phyloP scores from a whole-genome alignment of 2,329 filamentous ascomycete genomes.

The Aschersonia sp. region DNA sequence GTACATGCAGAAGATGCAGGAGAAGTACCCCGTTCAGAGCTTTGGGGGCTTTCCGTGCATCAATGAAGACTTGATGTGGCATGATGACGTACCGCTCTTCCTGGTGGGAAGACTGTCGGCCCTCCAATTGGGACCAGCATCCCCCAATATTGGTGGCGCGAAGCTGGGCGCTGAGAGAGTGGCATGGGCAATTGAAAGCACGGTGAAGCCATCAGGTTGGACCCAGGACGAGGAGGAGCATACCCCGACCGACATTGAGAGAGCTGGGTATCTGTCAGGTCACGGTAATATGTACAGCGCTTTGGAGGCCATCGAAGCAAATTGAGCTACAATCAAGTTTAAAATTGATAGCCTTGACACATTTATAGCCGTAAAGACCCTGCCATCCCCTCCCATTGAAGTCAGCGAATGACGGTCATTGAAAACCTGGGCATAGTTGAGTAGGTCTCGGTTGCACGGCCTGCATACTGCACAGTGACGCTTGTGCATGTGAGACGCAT shows the following conservation, averaged over 20 bases:
- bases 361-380: neutral
- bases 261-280: conserved; percentile 17
- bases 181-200: conserved; percentile 53
- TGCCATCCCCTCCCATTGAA: neutral
- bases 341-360: no score
- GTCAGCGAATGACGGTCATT: neutral
- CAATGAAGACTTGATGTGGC: conserved; percentile 66
- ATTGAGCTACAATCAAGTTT: neutral
- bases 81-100: conserved; percentile 57
- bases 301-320: conserved; percentile 6
- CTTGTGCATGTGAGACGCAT: no score
- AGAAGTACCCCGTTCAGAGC: conserved; percentile 44
- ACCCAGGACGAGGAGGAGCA: conserved; percentile 1
- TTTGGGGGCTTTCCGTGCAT: conserved; percentile 57
- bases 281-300: conserved; percentile 21
- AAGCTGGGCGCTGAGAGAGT: conserved; percentile 60
- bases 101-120: conserved; percentile 53
- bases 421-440: no score
- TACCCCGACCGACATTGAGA: conserved; percentile 1
- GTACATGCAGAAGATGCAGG: conserved; percentile 43
- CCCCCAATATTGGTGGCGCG: conserved; percentile 60
- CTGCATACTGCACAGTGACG: no score
- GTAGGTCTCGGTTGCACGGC: no score
- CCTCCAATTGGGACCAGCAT: conserved; percentile 55
- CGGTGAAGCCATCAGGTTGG: conserved; percentile 14